These are phyloP conservation scores for Colletotrichum falcatum DNA, from an alignment of 2,329 filamentous ascomycete species.

Conservation along the genomic window DNA sequence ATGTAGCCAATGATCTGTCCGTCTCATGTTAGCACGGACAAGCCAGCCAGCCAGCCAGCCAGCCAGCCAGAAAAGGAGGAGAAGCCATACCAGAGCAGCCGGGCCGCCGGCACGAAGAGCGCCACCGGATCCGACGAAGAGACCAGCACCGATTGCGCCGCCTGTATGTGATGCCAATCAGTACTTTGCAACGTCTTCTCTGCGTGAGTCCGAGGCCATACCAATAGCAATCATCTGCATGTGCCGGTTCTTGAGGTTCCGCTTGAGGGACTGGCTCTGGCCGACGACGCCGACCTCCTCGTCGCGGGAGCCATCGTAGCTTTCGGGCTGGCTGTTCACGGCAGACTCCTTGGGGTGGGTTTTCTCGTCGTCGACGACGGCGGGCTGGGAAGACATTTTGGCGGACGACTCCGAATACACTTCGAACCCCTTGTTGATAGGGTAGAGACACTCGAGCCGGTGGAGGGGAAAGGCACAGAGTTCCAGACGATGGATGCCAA, in stretches of 20 bases:
- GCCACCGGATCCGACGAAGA: slow-evolving; percentile 70
- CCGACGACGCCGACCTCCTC: slow-evolving; percentile 51
- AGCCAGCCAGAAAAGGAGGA: not conserved
- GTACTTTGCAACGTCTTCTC: slow-evolving; percentile 24
- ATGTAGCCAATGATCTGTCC: slow-evolving; percentile 59
- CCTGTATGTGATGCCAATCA: slow-evolving; percentile 72
- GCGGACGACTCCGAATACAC: not conserved
- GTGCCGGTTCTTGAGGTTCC: slow-evolving; percentile 64
- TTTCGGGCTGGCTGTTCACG: slow-evolving; percentile 8
- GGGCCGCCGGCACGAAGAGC: slow-evolving; percentile 64
- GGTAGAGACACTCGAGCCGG: slow-evolving; percentile 5
- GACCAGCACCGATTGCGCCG: slow-evolving; percentile 72
- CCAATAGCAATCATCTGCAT: slow-evolving; percentile 73
- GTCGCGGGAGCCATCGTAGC: slow-evolving; percentile 45
- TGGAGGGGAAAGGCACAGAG: not conserved
- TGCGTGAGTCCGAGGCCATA: slow-evolving; percentile 11
- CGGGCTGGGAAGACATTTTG: slow-evolving; percentile 32
- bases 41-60: too few species aligned
- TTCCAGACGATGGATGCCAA: not conserved
- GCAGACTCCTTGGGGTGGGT: slow-evolving; percentile 21
- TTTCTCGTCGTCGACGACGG: slow-evolving; percentile 32
- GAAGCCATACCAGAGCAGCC: slow-evolving; percentile 56
- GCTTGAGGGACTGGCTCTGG: slow-evolving; percentile 46
- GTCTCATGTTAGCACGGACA: not conserved
- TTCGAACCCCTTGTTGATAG: slow-evolving; percentile 1